Conservation (phyloP, 257 asterid species). For the Gardenia jasminoides region DNA sequence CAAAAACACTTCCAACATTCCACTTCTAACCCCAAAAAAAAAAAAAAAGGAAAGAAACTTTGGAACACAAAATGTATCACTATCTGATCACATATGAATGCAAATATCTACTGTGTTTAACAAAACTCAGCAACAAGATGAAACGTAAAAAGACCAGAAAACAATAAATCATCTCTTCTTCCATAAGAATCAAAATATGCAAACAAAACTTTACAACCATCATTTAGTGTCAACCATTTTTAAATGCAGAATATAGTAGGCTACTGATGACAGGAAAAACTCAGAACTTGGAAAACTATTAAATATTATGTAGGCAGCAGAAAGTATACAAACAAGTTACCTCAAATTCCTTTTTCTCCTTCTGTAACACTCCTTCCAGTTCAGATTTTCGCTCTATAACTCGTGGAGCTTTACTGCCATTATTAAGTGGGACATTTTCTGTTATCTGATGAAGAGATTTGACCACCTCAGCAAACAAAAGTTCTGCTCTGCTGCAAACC, state of each 20-base stretch:
- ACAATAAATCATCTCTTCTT: background rate
- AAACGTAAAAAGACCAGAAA: background rate
- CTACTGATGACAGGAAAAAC: background rate
- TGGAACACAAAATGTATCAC: background rate
- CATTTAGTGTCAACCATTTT: background rate
- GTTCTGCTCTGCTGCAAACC: constrained; percentile 49
- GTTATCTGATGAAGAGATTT: constrained; percentile 49
- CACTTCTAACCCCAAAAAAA: background rate
- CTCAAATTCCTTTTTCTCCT: constrained; percentile 70
- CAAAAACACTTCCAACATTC: background rate
- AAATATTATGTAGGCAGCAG: background rate
- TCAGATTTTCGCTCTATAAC: constrained; percentile 43
- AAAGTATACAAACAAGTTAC: constrained; percentile 29
- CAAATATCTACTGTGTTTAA: too few species aligned
- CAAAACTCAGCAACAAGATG: background rate
- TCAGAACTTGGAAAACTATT: background rate
- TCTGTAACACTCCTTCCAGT: constrained; percentile 52
- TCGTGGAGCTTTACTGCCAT: constrained; percentile 36
- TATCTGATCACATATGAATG: background rate
- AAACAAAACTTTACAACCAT: background rate
- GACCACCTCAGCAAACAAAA: constrained; percentile 54
- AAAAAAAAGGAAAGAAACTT: too few species aligned
- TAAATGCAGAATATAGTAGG: background rate
- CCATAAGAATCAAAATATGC: background rate
- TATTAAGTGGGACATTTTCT: constrained; percentile 32